A percentile compares a stretch with the other conserved stretches of the same genome.
Evolutionary conservation across 2,329 filamentous ascomycete genomes (phyloP).

Genomic region (Diaporthe sp.): DNA sequence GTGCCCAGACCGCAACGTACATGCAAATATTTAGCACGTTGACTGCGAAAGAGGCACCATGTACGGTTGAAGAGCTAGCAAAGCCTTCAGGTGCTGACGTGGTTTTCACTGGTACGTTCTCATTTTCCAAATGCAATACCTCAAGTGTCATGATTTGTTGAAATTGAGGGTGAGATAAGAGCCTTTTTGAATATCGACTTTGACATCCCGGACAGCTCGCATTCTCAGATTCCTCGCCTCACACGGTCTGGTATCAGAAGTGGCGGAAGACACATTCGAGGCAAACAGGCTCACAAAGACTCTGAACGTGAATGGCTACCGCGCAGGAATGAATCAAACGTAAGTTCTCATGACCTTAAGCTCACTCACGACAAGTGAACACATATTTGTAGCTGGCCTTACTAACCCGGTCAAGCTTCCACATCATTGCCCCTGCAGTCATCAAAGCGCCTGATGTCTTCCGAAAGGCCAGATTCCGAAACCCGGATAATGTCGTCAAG

Average conservation of each 20-base stretch:
- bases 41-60: constrained; percentile 5
- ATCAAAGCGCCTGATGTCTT: constrained; percentile 27
- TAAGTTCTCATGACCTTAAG: background rate
- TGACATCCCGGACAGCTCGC: background rate
- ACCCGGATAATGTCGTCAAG: constrained; percentile 17
- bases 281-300: constrained; percentile 32
- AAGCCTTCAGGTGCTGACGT: constrained; percentile 7
- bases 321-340: constrained; percentile 31
- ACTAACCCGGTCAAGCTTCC: background rate
- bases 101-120: constrained; percentile 3
- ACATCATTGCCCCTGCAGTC: constrained; percentile 5
- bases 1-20: constrained; percentile 24
- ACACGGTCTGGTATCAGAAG: constrained; percentile 19
- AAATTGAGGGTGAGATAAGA: too few relatives aligned
- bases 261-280: constrained; percentile 24
- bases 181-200: background rate
- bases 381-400: too few relatives aligned
- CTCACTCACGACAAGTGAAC: background rate
- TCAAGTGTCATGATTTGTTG: too few relatives aligned
- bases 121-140: too few relatives aligned
- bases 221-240: constrained; percentile 36
- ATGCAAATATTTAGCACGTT: constrained; percentile 33
- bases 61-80: constrained; percentile 12
- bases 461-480: constrained; percentile 1
- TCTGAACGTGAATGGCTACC: background rate